These are phyloP conservation scores for Rhizophlyctis rosea DNA, from an alignment of 192 early-diverging fungal genomes.

Conservation along the genomic window DNA sequence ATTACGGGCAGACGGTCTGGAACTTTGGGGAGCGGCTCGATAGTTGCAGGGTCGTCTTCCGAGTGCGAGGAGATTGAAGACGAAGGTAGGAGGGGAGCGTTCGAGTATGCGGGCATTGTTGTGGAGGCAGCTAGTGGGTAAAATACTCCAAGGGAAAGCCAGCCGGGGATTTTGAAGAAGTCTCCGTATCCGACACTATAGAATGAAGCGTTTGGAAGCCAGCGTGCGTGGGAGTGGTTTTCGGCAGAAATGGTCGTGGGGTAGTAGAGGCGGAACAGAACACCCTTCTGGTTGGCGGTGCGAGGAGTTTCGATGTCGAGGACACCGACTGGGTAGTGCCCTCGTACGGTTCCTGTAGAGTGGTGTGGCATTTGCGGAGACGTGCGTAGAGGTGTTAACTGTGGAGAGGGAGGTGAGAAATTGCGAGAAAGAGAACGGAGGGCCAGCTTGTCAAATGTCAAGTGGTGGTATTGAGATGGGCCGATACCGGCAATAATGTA, in stretches of 20 bases:
- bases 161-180: conserved; percentile 28
- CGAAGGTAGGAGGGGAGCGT: conserved; percentile 6
- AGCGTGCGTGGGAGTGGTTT: conserved; percentile 18
- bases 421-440: too few species aligned
- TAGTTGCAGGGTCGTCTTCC: too few species aligned
- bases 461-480: too few species aligned
- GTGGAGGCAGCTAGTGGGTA: conserved; percentile 15
- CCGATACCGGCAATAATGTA: too few species aligned
- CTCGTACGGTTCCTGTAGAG: too few species aligned
- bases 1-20: conserved; percentile 21
- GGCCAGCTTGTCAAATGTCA: too few species aligned
- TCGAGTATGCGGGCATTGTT: conserved; percentile 23
- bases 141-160: conserved; percentile 20
- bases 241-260: conserved; percentile 17
- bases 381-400: too few species aligned
- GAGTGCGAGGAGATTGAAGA: background rate
- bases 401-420: too few species aligned
- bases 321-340: conserved; percentile 34
- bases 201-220: conserved; percentile 33
- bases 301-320: conserved; percentile 31
- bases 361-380: too few species aligned
- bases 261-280: conserved; percentile 37
- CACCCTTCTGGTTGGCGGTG: conserved; percentile 11
- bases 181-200: conserved; percentile 34
- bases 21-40: too few species aligned